phyloP scores from a whole-genome alignment of 2,329 filamentous ascomycete genomes.

The Fusarium albidum region DNA sequence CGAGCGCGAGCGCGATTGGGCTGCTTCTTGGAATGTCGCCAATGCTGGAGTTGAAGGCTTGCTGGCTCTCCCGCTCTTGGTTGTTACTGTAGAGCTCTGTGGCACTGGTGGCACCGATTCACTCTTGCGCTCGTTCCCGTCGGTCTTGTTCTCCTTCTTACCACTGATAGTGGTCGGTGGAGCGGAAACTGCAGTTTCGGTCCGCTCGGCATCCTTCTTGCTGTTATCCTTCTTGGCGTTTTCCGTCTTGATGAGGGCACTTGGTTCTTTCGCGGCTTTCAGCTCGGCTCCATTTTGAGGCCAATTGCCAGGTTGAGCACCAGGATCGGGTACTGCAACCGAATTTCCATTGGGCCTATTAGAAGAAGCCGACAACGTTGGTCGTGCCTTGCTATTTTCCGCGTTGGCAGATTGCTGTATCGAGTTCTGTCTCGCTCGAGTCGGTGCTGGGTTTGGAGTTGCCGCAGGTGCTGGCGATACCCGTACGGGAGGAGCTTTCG shows the following conservation, averaged over 20 bases:
- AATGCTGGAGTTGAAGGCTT: conserved; percentile 72
- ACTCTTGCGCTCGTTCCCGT: conserved; percentile 48
- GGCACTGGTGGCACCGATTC: conserved; percentile 56
- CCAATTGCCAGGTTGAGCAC: conserved; percentile 41
- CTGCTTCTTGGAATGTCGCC: conserved; percentile 65
- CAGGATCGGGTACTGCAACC: conserved; percentile 48
- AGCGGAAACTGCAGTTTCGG: conserved; percentile 38
- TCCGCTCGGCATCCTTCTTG: conserved; percentile 46
- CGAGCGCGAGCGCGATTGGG: conserved; percentile 62
- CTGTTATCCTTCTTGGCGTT: conserved; percentile 43
- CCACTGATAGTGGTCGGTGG: conserved; percentile 43
- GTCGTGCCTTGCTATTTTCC: conserved; percentile 63
- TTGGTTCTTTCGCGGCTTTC: conserved; percentile 61
- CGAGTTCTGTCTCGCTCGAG: conserved; percentile 80
- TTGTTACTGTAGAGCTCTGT: conserved; percentile 59
- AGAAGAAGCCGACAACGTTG: conserved; percentile 68
- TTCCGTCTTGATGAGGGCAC: conserved; percentile 44
- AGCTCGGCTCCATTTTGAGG: conserved; percentile 50
- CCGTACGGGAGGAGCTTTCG: conserved; percentile 54
- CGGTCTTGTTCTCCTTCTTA: conserved; percentile 55
- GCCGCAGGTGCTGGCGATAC: conserved; percentile 68
- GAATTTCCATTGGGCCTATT: conserved; percentile 66
- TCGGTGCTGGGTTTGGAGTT: conserved; percentile 69
- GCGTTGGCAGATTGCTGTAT: conserved; percentile 59
- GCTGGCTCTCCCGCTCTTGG: conserved; percentile 71